Conservation (phyloP, 2,329 filamentous ascomycete species). For the Cladosporium sp. region DNA sequence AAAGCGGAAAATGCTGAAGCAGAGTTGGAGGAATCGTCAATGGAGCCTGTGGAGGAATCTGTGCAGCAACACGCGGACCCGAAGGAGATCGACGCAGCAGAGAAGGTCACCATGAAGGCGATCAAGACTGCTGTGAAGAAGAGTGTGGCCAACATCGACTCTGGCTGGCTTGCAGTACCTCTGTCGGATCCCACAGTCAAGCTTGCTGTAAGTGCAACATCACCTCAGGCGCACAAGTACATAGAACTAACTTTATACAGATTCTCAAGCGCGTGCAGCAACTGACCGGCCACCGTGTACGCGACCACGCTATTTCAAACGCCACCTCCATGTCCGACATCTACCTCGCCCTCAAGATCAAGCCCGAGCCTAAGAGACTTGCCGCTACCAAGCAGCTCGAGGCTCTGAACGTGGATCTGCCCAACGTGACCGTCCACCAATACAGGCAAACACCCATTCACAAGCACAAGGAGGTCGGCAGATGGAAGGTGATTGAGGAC, state of each 20-base stretch:
- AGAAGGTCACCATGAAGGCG: slow-evolving; percentile 15
- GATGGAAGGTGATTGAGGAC: slow-evolving; percentile 75
- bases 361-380: slow-evolving; percentile 52
- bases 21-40: background rate
- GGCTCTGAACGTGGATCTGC: slow-evolving; percentile 48
- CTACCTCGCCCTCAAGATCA: slow-evolving; percentile 32
- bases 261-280: slow-evolving; percentile 76
- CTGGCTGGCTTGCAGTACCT: slow-evolving; percentile 55
- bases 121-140: slow-evolving; percentile 5
- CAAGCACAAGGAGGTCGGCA: slow-evolving; percentile 66
- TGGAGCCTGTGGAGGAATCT: background rate
- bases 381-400: slow-evolving; percentile 53
- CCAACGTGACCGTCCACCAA: slow-evolving; percentile 67
- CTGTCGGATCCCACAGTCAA: slow-evolving; percentile 59
- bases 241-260: slow-evolving; percentile 44
- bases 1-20: background rate
- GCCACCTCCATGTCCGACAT: slow-evolving; percentile 35
- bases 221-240: background rate
- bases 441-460: slow-evolving; percentile 66
- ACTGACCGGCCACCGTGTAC: slow-evolving; percentile 70
- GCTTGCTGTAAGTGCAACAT: slow-evolving; percentile 62
- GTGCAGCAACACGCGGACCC: background rate
- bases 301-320: slow-evolving; percentile 61
- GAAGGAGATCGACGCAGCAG: slow-evolving; percentile 1
- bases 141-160: slow-evolving; percentile 1